A percentile compares a stretch with the other conserved stretches of the same genome.
These are phyloP conservation scores for Euphrasia arctica DNA, from an alignment of 305 asterid genomes.

Conservation along the genomic window DNA sequence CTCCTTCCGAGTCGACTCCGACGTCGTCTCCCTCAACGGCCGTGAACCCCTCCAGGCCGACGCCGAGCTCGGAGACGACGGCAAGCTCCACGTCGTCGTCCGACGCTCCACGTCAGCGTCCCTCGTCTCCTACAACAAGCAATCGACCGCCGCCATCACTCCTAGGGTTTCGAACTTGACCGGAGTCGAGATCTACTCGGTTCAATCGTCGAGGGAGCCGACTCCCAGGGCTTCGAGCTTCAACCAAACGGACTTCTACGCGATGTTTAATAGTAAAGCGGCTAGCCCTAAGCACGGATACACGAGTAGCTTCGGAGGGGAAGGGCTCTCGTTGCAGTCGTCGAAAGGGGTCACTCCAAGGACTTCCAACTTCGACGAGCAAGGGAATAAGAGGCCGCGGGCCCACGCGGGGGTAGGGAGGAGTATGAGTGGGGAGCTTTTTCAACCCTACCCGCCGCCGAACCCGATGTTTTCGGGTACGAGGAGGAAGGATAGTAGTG, in stretches of 20 bases:
- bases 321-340: conserved; percentile 61
- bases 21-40: conserved; percentile 76
- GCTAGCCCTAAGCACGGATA: conserved; percentile 80
- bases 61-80: conserved; percentile 88
- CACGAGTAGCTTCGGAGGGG: conserved; percentile 61
- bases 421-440: conserved; percentile 75
- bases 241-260: conserved; percentile 78
- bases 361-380: conserved; percentile 81
- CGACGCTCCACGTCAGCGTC: conserved; percentile 65
- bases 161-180: conserved; percentile 85
- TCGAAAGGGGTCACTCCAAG: conserved; percentile 86
- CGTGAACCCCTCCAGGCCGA: conserved; percentile 79
- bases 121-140: conserved; percentile 34
- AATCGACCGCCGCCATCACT: conserved; percentile 44
- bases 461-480: conserved; percentile 69
- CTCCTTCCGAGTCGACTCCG: conserved; percentile 77
- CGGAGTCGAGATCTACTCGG: conserved; percentile 89
- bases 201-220: conserved; percentile 83
- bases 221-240: conserved; percentile 93
- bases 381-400: too few relatives aligned
- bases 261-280: conserved; percentile 71
- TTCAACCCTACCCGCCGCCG: conserved; percentile 69
- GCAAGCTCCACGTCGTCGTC: conserved; percentile 80
- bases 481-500: conserved; percentile 50
- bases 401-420: conserved; percentile 32